Evolutionary conservation across 768 basidiomycete genomes (phyloP).

Genomic region (Leccinum incarnatum): DNA sequence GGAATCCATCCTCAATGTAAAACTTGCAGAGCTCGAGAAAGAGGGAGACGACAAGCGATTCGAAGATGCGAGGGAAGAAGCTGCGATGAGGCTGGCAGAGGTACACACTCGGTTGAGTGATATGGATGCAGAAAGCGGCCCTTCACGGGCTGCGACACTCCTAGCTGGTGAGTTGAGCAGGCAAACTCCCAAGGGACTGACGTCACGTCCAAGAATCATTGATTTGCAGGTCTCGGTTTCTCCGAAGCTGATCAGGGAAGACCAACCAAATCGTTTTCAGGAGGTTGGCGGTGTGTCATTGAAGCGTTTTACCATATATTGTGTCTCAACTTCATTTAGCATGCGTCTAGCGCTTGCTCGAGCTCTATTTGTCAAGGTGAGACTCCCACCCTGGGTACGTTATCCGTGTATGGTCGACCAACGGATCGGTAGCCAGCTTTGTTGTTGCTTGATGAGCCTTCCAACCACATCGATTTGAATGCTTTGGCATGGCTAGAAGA

Average conservation of each 20-base stretch:
- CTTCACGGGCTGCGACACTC: constrained; percentile 86
- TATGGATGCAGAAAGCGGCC: constrained; percentile 97
- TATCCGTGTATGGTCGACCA: constrained; percentile 3
- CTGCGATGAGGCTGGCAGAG: constrained; percentile 77
- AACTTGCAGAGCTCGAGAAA: constrained; percentile 67
- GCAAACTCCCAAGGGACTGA: not conserved
- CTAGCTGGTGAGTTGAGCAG: constrained; percentile 61
- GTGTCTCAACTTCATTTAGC: constrained; percentile 37
- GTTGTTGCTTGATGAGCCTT: constrained; percentile 88
- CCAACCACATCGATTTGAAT: constrained; percentile 96
- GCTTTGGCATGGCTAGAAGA: constrained; percentile 98
- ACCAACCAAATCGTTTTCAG: constrained; percentile 85
- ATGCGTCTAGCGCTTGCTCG: constrained; percentile 96
- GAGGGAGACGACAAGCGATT: constrained; percentile 77
- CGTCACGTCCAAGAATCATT: not conserved
- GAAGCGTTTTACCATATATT: not conserved
- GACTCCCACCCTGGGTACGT: not conserved
- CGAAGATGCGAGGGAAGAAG: constrained; percentile 84
- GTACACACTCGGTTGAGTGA: constrained; percentile 90
- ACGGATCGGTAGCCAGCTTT: constrained; percentile 54
- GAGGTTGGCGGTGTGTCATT: constrained; percentile 81
- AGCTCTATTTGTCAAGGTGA: constrained; percentile 92
- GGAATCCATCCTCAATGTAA: constrained; percentile 71
- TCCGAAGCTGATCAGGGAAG: constrained; percentile 81
- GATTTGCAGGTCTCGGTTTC: constrained; percentile 77